phyloP scores from a whole-genome alignment of 192 early-diverging fungal species.

The Coemansia sp. region DNA sequence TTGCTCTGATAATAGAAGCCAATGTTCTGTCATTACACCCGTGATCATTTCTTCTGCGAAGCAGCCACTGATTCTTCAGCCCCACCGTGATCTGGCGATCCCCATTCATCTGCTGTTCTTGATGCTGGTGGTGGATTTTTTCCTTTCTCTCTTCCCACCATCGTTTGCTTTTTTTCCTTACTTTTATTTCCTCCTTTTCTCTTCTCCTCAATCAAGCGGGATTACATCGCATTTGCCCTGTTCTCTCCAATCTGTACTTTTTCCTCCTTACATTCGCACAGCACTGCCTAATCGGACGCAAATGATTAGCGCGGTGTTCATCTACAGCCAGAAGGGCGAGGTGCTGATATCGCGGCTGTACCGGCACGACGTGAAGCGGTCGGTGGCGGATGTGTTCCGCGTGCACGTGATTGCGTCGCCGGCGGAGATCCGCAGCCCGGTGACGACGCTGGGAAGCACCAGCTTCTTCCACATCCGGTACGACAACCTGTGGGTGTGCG shows the following conservation, averaged over 20 bases:
- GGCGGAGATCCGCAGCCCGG: slow-evolving; percentile 73
- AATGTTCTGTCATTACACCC: too few species aligned
- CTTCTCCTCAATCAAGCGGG: not conserved
- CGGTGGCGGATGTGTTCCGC: slow-evolving; percentile 92
- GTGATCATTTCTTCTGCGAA: too few species aligned
- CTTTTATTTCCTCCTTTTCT: not conserved
- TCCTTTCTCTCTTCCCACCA: not conserved
- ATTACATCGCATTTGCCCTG: not conserved
- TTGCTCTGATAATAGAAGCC: too few species aligned
- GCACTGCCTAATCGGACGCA: too few species aligned
- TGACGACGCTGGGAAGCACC: slow-evolving; percentile 84
- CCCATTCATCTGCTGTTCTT: too few species aligned
- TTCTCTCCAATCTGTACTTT: not conserved
- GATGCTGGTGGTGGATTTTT: too few species aligned
- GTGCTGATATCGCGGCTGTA: slow-evolving; percentile 95
- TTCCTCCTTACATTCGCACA: not conserved
- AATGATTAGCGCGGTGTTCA: slow-evolving; percentile 95
- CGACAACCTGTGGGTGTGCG: slow-evolving; percentile 94
- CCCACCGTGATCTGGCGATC: too few species aligned
- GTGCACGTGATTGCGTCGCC: slow-evolving; percentile 95
- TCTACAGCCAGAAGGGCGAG: slow-evolving; percentile 98
- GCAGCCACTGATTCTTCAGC: too few species aligned
- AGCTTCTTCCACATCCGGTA: slow-evolving; percentile 96
- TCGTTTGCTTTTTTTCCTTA: not conserved
- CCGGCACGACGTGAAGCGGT: slow-evolving; percentile 95